Evolutionary conservation across 768 basidiomycete species (phyloP).

Genomic region (Tricholoma furcatifolium): DNA sequence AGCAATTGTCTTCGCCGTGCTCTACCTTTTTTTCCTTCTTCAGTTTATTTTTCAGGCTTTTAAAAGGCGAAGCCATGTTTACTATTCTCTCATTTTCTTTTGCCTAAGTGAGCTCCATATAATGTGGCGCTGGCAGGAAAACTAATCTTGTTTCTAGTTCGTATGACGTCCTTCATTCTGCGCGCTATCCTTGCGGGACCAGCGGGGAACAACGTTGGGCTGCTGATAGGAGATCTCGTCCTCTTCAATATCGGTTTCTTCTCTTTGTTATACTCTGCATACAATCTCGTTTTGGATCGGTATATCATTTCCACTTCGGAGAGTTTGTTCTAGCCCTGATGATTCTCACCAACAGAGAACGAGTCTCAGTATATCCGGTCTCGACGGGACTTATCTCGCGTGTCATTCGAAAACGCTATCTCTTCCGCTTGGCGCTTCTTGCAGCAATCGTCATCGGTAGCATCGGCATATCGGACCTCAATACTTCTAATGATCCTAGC

Average conservation of each 20-base stretch:
- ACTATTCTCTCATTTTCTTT: slow-evolving; percentile 26
- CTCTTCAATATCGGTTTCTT: slow-evolving; percentile 33
- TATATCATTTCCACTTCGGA: slow-evolving; percentile 4
- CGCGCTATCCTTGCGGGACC: slow-evolving; percentile 24
- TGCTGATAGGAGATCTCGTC: slow-evolving; percentile 26
- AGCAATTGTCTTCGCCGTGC: slow-evolving; percentile 23
- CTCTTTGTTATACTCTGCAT: slow-evolving; percentile 30
- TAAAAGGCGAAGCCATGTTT: slow-evolving; percentile 21
- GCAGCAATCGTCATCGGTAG: slow-evolving; percentile 19
- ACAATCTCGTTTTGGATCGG: slow-evolving; percentile 33
- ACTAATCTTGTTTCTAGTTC: slow-evolving; percentile 15
- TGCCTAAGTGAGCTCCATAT: slow-evolving; percentile 20
- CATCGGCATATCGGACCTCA: slow-evolving; percentile 17
- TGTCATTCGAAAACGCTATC: slow-evolving; percentile 13
- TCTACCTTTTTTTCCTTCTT: slow-evolving; percentile 23
- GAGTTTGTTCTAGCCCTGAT: not conserved
- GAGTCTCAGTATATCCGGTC: not conserved
- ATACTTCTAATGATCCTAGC: slow-evolving; percentile 4
- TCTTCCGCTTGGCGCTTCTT: slow-evolving; percentile 15
- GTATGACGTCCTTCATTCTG: slow-evolving; percentile 26
- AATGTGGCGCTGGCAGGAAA: not conserved
- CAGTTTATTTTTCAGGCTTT: slow-evolving; percentile 21
- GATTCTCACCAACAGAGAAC: not conserved
- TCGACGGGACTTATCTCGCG: slow-evolving; percentile 1
- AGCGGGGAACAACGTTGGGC: slow-evolving; percentile 22